phyloP scores from a whole-genome alignment of 192 early-diverging fungal species.

The Dissophora globulifera region DNA sequence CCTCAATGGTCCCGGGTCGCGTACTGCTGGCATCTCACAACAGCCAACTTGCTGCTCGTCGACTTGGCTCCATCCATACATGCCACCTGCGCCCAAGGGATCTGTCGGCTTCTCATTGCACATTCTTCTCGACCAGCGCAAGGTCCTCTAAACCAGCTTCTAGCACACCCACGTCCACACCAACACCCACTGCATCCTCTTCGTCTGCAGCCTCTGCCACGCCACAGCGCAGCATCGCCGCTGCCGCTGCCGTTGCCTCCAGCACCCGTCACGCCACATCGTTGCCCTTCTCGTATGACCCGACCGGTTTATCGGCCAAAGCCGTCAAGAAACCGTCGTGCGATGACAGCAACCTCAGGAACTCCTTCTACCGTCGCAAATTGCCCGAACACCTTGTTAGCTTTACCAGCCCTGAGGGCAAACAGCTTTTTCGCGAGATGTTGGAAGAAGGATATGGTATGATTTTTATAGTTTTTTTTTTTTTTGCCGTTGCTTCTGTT shows the following conservation, averaged over 20 bases:
- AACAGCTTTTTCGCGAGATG: conserved; percentile 81
- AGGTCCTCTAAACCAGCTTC: conserved; percentile 20
- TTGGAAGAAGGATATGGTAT: conserved; percentile 74
- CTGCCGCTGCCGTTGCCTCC: no score
- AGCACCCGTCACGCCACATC: neutral
- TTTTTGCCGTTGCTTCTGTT: neutral
- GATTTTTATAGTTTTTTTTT: neutral
- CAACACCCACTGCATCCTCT: neutral
- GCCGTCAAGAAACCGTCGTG: conserved; percentile 43
- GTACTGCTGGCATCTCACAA: no score
- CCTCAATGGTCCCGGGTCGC: no score
- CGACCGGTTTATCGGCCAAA: conserved; percentile 41
- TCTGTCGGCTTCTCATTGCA: neutral
- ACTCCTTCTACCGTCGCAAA: conserved; percentile 71
- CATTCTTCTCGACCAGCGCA: conserved; percentile 29
- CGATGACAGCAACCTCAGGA: conserved; percentile 38
- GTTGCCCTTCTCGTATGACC: conserved; percentile 44
- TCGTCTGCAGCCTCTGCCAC: conserved; percentile 7
- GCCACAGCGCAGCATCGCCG: neutral
- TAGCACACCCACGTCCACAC: neutral
- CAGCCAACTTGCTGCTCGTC: neutral
- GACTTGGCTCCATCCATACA: neutral
- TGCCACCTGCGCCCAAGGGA: neutral
- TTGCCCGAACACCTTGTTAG: conserved; percentile 75
- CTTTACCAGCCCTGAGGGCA: conserved; percentile 83